Percentiles rank a stretch among this genome's conserved stretches.
phyloP scores from a whole-genome alignment of 306 rosid genomes.

The Cyamopsis tetragonoloba region DNA sequence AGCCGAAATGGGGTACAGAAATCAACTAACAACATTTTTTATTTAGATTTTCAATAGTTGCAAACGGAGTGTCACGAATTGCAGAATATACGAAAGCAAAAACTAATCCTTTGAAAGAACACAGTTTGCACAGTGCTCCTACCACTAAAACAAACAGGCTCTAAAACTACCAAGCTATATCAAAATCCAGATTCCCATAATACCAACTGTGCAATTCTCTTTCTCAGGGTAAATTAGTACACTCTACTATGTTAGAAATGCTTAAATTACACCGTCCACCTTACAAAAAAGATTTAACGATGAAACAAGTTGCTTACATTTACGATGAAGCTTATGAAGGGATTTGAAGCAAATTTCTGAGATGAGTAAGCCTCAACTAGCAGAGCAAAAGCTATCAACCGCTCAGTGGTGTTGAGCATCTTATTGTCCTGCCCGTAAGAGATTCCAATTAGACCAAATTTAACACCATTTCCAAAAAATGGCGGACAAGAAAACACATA shows the following conservation, averaged over 20 bases:
- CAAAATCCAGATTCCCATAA: neutral
- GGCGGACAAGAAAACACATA: neutral
- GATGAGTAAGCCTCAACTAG: slow-evolving; percentile 76
- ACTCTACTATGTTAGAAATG: too few relatives aligned
- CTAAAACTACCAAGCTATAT: neutral
- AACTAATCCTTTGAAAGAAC: too few relatives aligned
- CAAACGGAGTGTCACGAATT: too few relatives aligned
- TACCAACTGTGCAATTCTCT: neutral
- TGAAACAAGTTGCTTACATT: slow-evolving; percentile 48
- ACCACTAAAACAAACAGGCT: too few relatives aligned
- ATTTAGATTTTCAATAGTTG: too few relatives aligned
- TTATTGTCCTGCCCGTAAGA: slow-evolving; percentile 32
- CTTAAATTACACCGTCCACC: too few relatives aligned
- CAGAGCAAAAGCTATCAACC: slow-evolving; percentile 65
- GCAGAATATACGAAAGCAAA: too few relatives aligned
- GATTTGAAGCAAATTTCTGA: slow-evolving; percentile 64
- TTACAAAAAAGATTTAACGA: neutral
- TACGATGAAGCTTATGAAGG: slow-evolving; percentile 61
- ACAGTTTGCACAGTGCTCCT: too few relatives aligned
- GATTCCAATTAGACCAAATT: slow-evolving; percentile 14
- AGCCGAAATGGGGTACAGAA: neutral
- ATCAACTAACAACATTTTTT: neutral
- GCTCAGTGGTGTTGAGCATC: slow-evolving; percentile 41
- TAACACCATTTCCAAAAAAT: neutral
- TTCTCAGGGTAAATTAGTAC: neutral